Evolutionary conservation across 768 basidiomycete genomes (phyloP), one percentile per base, ranked within the genome.

Genomic region (Tricholomella constricta): DNA sequence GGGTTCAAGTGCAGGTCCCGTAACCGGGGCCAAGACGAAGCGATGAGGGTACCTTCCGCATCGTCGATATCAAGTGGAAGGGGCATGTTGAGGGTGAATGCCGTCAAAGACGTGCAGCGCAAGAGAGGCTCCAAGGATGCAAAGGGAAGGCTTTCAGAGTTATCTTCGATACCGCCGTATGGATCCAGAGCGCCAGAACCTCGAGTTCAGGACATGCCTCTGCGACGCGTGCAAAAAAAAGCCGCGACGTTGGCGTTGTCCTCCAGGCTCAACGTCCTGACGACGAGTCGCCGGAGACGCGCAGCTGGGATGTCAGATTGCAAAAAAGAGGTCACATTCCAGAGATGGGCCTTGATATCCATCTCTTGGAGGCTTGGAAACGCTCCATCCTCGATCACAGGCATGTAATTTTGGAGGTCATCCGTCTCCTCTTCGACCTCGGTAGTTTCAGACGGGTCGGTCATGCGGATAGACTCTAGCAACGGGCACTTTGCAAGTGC

Each of bases 371-470:
- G 47, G 40, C 35, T 40, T 20, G 51, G 56, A 38, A 57, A 57
- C 4, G 43, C 47, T 23, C 52, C 52, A 9, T 32, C 36, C 8
- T 42, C 48, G 8, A 57, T 15, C 10, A 46, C 47, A 9, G 56
- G 56, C 52, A 57, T 57, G 48, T 49, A 53, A 27, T 57, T 53
- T 41, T 57, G 40, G 25, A 57, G 48, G 47, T 53, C 52, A 26
- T 37, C 40, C 3, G 38, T 14, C 2, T 50, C 56, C 17, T 49
- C 42, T 14, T 20, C 25, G 6, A 14, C 12, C 9, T 38, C 35
- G 26, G 31, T 17, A 19, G 27, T 37, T 29, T 42, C 45, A 17
- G 44, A 25, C 1, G 38, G 17, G 14, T 52, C 38, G 15, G 43
- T 36, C 51, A 45, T 41, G 11, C 36, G 37, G 29, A 57, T 31